Conservation (phyloP, 345 rosid genomes). For the Anacardium occidentale region DNA sequence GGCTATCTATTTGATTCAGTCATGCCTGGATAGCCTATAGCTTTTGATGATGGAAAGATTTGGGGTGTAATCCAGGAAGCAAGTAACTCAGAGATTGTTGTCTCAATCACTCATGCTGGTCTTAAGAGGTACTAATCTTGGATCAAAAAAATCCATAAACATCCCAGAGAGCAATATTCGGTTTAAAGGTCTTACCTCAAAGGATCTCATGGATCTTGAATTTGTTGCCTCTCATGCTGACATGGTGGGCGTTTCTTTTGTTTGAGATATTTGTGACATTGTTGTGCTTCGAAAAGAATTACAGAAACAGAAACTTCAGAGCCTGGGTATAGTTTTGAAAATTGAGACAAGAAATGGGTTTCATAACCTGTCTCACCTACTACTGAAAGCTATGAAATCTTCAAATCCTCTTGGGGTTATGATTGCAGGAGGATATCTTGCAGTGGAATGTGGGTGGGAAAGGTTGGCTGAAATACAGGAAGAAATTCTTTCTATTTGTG, state of each 20-base stretch:
- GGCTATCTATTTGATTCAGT: conserved; percentile 63
- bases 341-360: conserved; percentile 65
- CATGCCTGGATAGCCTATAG: conserved; percentile 58
- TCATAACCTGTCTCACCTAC: conserved; percentile 46
- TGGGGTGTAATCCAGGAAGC: conserved; percentile 63
- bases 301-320: conserved; percentile 42
- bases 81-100: conserved; percentile 51
- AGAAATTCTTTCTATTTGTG: conserved; percentile 54
- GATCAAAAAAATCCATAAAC: conserved; percentile 70
- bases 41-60: conserved; percentile 72
- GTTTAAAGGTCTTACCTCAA: conserved; percentile 64
- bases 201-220: conserved; percentile 65
- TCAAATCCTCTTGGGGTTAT: conserved; percentile 65
- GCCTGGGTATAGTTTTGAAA: conserved; percentile 58
- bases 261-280: conserved; percentile 54
- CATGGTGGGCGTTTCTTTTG: conserved; percentile 65
- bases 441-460: conserved; percentile 84
- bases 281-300: conserved; percentile 51
- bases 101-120: conserved; percentile 60
- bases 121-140: conserved; percentile 59
- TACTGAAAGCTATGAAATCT: conserved; percentile 63
- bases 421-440: conserved; percentile 81
- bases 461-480: conserved; percentile 61
- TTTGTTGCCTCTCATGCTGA: conserved; percentile 67
- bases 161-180: conserved; percentile 58